A percentile compares a stretch with the other conserved stretches of the same genome.
phyloP scores from a whole-genome alignment of 495 filamentous ascomycete genomes.

The Glonium stellatum region DNA sequence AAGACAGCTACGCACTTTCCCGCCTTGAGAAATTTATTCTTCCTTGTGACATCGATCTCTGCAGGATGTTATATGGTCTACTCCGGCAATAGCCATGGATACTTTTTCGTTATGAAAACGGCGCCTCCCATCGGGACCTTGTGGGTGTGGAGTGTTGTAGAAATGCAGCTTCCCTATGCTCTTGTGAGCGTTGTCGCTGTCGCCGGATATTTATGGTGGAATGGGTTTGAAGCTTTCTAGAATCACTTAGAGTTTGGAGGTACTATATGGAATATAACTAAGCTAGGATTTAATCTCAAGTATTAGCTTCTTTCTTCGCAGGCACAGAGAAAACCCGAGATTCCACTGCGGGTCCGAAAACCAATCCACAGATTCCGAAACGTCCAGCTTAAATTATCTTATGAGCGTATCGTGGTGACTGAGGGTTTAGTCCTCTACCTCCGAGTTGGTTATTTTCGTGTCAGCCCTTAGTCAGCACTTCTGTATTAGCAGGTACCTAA shows the following conservation, averaged over 20 bases:
- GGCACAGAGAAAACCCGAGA: too few species aligned
- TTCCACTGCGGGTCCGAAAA: too few species aligned
- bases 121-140: slow-evolving; percentile 82
- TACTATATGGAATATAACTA: too few species aligned
- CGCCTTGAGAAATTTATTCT: slow-evolving; percentile 52
- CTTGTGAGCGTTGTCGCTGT: slow-evolving; percentile 53
- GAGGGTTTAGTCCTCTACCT: too few species aligned
- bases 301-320: too few species aligned
- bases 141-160: slow-evolving; percentile 91
- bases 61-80: slow-evolving; percentile 72
- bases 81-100: slow-evolving; percentile 69
- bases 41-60: slow-evolving; percentile 47
- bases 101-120: slow-evolving; percentile 85
- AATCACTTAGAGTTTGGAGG: neutral
- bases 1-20: slow-evolving; percentile 20
- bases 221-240: slow-evolving; percentile 53
- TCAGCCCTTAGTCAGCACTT: too few species aligned
- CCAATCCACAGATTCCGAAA: too few species aligned
- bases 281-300: too few species aligned
- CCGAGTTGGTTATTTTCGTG: too few species aligned
- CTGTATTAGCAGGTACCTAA: too few species aligned
- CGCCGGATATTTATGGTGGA: slow-evolving; percentile 60
- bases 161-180: slow-evolving; percentile 68
- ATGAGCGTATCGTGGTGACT: too few species aligned
- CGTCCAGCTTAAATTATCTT: too few species aligned